A percentile compares a stretch with the other conserved stretches of the same genome.
Evolutionary conservation across 306 rosid species (phyloP).

Genomic region (Acacia acuminata): DNA sequence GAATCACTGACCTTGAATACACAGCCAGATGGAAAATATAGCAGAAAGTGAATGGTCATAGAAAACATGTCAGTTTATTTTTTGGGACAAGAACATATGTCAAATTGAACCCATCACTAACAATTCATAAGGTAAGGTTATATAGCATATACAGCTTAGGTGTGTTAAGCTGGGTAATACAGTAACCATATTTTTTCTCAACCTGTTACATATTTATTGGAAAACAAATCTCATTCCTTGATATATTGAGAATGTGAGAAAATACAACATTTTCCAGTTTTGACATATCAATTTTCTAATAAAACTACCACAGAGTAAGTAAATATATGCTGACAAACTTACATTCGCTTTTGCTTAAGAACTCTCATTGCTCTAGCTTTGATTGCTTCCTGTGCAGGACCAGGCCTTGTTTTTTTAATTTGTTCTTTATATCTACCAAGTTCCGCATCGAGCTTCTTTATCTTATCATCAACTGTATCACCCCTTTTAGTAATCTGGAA

Average conservation of each 20-base stretch:
- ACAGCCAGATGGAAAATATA: conserved; percentile 2
- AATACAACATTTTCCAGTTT: neutral
- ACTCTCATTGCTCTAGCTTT: conserved; percentile 96
- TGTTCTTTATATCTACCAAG: conserved; percentile 92
- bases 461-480: conserved; percentile 84
- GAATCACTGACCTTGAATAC: neutral
- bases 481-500: conserved; percentile 86
- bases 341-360: conserved; percentile 96
- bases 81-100: neutral
- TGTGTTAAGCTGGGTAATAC: neutral
- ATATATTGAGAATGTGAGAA: conserved; percentile 2
- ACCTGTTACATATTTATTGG: neutral
- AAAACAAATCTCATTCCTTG: conserved; percentile 6
- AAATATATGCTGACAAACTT: conserved; percentile 31
- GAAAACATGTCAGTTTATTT: neutral
- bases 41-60: neutral
- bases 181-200: neutral
- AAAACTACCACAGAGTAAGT: neutral
- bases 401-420: conserved; percentile 93
- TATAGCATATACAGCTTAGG: neutral
- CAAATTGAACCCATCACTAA: neutral
- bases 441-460: conserved; percentile 81
- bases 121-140: neutral
- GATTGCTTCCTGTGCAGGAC: conserved; percentile 90
- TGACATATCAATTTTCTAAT: conserved; percentile 3